phyloP scores from a whole-genome alignment of 140 eudicot genomes.

The Erigeron philadelphicus region DNA sequence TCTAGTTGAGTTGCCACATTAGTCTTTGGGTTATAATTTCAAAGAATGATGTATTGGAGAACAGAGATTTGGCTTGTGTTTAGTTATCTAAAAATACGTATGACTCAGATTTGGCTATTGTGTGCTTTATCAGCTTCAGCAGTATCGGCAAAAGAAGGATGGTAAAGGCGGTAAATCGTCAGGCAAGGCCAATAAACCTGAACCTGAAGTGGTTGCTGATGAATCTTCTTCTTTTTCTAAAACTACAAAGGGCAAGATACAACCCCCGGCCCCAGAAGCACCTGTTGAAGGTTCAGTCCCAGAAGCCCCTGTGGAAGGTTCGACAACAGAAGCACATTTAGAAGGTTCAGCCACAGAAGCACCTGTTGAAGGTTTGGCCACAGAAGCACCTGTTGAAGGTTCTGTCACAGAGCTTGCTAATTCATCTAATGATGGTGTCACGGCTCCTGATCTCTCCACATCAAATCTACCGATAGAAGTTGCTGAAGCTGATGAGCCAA shows the following conservation, averaged over 20 bases:
- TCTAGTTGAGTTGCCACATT: conserved; percentile 7
- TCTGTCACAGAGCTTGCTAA: conserved; percentile 30
- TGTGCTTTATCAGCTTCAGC: conserved; percentile 70
- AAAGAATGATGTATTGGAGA: conserved; percentile 3
- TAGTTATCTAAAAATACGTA: not conserved
- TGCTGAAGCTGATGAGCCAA: conserved; percentile 31
- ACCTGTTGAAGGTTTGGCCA: conserved; percentile 27
- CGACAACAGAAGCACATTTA: conserved; percentile 22
- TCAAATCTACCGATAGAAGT: conserved; percentile 36
- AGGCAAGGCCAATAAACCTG: conserved; percentile 61
- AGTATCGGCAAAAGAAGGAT: conserved; percentile 87
- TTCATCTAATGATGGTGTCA: conserved; percentile 33
- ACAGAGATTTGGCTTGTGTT: not conserved
- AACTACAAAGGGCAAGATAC: conserved; percentile 32
- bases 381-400: conserved; percentile 34
- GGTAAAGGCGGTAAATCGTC: conserved; percentile 70
- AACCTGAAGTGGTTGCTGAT: conserved; percentile 33
- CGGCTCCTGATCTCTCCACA: conserved; percentile 30
- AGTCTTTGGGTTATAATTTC: conserved; percentile 15
- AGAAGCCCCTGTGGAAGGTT: too few species aligned
- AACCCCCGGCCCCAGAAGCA: conserved; percentile 25
- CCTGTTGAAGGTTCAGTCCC: not conserved
- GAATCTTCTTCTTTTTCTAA: conserved; percentile 35
- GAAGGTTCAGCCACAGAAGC: conserved; percentile 30
- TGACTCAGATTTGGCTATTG: not conserved